A percentile compares a stretch with the other conserved stretches of the same genome.
Evolutionary conservation across 805 yeast genomes (phyloP).

Genomic region (Metschnikowia continentalis): DNA sequence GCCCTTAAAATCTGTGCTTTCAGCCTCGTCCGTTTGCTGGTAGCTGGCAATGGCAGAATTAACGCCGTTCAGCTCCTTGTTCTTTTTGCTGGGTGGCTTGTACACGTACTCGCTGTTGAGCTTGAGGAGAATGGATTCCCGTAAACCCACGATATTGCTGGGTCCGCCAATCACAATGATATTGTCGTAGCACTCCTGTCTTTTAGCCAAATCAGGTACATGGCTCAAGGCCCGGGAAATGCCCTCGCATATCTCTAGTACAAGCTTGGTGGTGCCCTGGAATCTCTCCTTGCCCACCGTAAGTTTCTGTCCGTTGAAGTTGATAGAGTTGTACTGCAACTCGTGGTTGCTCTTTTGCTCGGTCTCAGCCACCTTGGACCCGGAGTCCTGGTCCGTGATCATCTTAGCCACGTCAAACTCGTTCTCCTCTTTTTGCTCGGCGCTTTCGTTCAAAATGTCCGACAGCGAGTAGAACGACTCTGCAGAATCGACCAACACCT

Average conservation of each 20-base stretch:
- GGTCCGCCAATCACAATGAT: slow-evolving; percentile 79
- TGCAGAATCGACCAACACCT: slow-evolving; percentile 69
- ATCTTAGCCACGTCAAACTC: slow-evolving; percentile 85
- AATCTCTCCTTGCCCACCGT: slow-evolving; percentile 87
- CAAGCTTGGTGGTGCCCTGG: slow-evolving; percentile 64
- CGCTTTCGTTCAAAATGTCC: slow-evolving; percentile 29
- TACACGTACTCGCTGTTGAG: slow-evolving; percentile 55
- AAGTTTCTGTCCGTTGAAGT: slow-evolving; percentile 50
- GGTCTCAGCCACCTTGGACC: slow-evolving; percentile 32
- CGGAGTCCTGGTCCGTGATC: slow-evolving; percentile 60
- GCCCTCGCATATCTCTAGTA: slow-evolving; percentile 50
- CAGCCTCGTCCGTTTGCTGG: slow-evolving; percentile 40
- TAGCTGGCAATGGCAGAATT: slow-evolving; percentile 39
- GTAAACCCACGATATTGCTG: slow-evolving; percentile 67
- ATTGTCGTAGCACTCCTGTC: slow-evolving; percentile 84
- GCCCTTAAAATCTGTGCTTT: slow-evolving; percentile 13
- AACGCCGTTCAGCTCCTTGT: slow-evolving; percentile 26
- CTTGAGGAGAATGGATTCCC: slow-evolving; percentile 59
- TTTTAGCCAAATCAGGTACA: slow-evolving; percentile 62
- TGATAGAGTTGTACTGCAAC: slow-evolving; percentile 66
- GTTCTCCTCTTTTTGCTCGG: slow-evolving; percentile 48
- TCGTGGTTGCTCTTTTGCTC: slow-evolving; percentile 56
- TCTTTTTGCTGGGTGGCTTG: slow-evolving; percentile 24
- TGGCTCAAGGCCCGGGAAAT: slow-evolving; percentile 50
- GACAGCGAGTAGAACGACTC: slow-evolving; percentile 60